Evolutionary conservation across 257 asterid species (phyloP).

Genomic region (Orobanche coerulescens): DNA sequence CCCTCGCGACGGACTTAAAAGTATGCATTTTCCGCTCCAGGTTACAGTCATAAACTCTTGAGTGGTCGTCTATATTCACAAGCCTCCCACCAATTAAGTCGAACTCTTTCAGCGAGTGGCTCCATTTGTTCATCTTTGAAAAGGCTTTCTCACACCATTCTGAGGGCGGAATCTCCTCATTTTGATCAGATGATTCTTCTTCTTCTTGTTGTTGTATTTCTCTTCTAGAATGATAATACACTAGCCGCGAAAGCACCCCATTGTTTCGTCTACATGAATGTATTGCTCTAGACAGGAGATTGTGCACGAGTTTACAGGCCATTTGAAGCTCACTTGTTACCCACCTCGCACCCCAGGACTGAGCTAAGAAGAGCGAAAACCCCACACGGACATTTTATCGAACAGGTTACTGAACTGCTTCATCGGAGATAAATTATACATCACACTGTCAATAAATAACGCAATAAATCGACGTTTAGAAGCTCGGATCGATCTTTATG

Average conservation of each 20-base stretch:
- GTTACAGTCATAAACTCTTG: conserved; percentile 44
- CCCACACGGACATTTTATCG: conserved; percentile 36
- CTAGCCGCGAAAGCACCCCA: conserved; percentile 20
- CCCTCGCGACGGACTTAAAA: conserved; percentile 50
- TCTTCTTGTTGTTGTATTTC: no score
- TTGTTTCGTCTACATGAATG: conserved; percentile 12
- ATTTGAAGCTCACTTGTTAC: conserved; percentile 19
- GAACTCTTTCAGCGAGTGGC: conserved; percentile 42
- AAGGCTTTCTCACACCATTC: conserved; percentile 67
- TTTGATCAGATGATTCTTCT: conserved; percentile 29
- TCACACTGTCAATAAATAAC: not conserved
- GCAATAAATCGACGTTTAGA: not conserved
- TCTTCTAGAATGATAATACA: conserved; percentile 26
- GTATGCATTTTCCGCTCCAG: conserved; percentile 47
- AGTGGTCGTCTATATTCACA: conserved; percentile 38
- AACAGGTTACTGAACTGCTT: conserved; percentile 23
- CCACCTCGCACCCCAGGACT: not conserved
- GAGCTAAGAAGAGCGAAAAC: not conserved
- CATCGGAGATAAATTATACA: not conserved
- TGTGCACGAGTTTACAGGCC: conserved; percentile 27
- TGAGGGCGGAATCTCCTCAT: conserved; percentile 29
- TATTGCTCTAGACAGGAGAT: conserved; percentile 23
- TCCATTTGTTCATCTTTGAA: conserved; percentile 46
- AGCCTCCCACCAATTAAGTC: conserved; percentile 71
- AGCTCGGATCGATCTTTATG: no score